Evolutionary conservation across 1,139 yeast species (phyloP), one percentile per base, ranked within the genome.

Genomic region (Taiozyma sp.): DNA sequence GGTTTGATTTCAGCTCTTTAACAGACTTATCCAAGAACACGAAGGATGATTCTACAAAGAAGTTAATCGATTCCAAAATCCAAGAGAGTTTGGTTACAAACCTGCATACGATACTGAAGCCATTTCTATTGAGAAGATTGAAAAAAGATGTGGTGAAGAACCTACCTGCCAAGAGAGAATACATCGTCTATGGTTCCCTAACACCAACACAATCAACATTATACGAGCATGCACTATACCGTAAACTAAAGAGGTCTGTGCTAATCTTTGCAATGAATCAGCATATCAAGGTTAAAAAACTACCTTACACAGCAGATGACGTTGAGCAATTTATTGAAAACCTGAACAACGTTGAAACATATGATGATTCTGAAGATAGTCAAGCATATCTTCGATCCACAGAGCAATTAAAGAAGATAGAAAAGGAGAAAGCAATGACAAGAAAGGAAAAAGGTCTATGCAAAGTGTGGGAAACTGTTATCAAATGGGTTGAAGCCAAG

Each of bases 141-240:
- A 93, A 93, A 65, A 76, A 75, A 48, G 86, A 83, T 52, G 97
- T 89, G 1, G 69, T 82, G 32, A 78, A 82, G 16, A 72, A 69
- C 46, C 72, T 93, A 53, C 98, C 97, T 0, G 88, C 93, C 2
- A 93, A 93, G 67, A 83, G 93, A 57, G 99, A 93, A 66, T 92
- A 90, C 62, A 77, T 89, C 47, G 74, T 93, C 4, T 91, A 87
- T 65, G 80, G 90, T 7, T 81, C 86, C 3, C 66, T 93, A 54
- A 79, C 92, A 0, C 68, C 73, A 1, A 65, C 76, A 40, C 98
- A 93, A 67, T 76, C 75, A 43, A 74, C 73, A 28, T 68, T 90
- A n/a, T 90, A 91, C 65, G 70, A 75, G 48, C 80, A 76, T 48
- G 83, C 88, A 0, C 66, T 90, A 46, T 67, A 74, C 46, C 76